A percentile compares a stretch with the other conserved stretches of the same genome.
Evolutionary conservation across 257 asterid genomes (phyloP).

Genomic region (Datura wrightii): DNA sequence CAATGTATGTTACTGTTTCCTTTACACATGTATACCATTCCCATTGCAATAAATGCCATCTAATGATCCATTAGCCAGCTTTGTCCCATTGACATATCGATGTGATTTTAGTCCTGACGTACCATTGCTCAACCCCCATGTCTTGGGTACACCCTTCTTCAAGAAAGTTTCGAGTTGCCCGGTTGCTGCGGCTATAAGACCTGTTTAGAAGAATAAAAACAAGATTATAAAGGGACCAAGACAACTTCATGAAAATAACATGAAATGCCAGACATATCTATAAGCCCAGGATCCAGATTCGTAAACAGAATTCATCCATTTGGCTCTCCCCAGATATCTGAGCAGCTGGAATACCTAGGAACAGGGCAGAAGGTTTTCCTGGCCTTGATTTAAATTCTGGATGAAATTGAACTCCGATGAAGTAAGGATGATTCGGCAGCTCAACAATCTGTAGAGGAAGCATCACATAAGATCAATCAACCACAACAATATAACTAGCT

Average conservation of each 20-base stretch:
- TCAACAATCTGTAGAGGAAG: conserved; percentile 47
- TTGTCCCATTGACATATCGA: conserved; percentile 37
- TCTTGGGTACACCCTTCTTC: conserved; percentile 37
- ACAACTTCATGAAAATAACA: not conserved
- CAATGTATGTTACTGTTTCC: not conserved
- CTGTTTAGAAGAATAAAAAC: conserved; percentile 33
- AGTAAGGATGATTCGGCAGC: conserved; percentile 54
- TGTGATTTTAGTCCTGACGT: conserved; percentile 34
- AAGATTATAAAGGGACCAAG: not conserved
- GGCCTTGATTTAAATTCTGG: conserved; percentile 62
- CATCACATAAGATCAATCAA: not conserved
- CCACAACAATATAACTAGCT: conserved; percentile 9
- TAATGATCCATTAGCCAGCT: conserved; percentile 44
- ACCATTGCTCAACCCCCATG: conserved; percentile 38
- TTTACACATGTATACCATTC: conserved; percentile 47
- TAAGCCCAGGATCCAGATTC: not conserved
- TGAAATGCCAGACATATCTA: not conserved
- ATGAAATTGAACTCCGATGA: conserved; percentile 56
- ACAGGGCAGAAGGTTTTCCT: conserved; percentile 52
- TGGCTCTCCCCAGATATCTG: not conserved
- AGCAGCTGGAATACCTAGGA: conserved; percentile 46
- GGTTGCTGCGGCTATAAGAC: conserved; percentile 52
- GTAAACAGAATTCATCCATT: not conserved
- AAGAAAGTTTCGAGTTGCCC: conserved; percentile 46
- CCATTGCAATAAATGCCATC: conserved; percentile 43